Base-by-base conservation (phyloP, 805 yeast species). In the Candida cerambycidarum region DNA sequence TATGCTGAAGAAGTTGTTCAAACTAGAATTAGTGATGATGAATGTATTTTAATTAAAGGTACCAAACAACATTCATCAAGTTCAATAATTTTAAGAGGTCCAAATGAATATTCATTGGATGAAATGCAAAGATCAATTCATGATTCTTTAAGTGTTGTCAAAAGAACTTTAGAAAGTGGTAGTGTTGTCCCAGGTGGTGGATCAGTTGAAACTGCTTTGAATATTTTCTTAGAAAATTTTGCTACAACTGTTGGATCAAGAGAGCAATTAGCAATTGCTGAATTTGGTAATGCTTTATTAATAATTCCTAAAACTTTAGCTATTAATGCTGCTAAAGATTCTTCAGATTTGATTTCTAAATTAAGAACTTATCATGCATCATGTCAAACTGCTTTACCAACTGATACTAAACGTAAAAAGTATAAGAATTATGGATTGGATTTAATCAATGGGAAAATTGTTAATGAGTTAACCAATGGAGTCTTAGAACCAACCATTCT, bases 121-220 rank as follows among this genome's bases (percentile, higher is more conserved):
- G 99, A 93, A 72, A 92, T 95, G 98, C 97, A 93, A 70, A 81
- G 99, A 67, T 89, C 98, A 0, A 66, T 95, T 47, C 97, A 89
- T 59, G 99, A 93, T 63, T 87, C 98, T 2, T 74, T 93, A 51
- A 82, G 89, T 34, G 99, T 93, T 28, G 96, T 93, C 28, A 93
- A 93, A 72, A 82, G 99, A 62, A 89, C 98, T 10, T 76, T 95
- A 53, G 99, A 93, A 67, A 82, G 92, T 57, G 98, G 97, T 15
- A 69, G 78, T 52, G 90, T 95, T 44, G 99, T 93, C 5, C 98
- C 99, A 32, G 99, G 99, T 48, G 99, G 99, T 52, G 99, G 99
- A 47, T 95, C 96, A n/a, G 99, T 93, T 27, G 99, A 93, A 69
- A 78, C 96, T 39, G 98, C 98, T 2, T 76, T 93, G 59, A 90